A percentile compares a stretch with the other conserved stretches of the same genome.
phyloP scores from a whole-genome alignment of 306 rosid genomes.

The Albizia julibrissin region DNA sequence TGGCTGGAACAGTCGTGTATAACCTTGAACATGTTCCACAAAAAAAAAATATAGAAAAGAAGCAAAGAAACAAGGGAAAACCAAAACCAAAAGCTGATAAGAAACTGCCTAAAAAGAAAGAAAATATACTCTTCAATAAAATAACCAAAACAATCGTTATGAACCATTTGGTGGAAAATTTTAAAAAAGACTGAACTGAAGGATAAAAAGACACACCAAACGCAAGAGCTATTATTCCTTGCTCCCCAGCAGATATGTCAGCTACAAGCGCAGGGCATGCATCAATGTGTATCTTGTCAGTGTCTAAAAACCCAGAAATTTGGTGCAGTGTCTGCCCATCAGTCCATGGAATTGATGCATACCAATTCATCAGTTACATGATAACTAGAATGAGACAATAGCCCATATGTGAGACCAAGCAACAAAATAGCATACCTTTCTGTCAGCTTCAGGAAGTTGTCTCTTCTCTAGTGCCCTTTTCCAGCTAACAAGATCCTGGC shows the following conservation, averaged over 20 bases:
- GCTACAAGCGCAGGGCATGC: slow-evolving; percentile 98
- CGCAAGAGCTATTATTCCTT: slow-evolving; percentile 92
- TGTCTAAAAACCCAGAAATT: slow-evolving; percentile 89
- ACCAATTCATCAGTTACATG: slow-evolving; percentile 34
- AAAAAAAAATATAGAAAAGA: neutral
- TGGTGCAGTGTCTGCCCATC: slow-evolving; percentile 69
- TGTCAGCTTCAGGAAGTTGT: slow-evolving; percentile 89
- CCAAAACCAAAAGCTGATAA: slow-evolving; percentile 20
- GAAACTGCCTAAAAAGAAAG: neutral
- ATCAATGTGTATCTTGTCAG: slow-evolving; percentile 87
- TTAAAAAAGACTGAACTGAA: neutral
- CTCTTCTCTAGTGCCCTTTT: slow-evolving; percentile 91
- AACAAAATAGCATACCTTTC: slow-evolving; percentile 64
- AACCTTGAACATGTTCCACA: slow-evolving; percentile 57
- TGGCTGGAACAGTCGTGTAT: slow-evolving; percentile 90
- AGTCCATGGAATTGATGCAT: slow-evolving; percentile 34
- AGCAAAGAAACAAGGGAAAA: neutral
- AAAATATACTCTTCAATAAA: neutral
- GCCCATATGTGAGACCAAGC: slow-evolving; percentile 32
- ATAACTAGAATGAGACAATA: slow-evolving; percentile 30
- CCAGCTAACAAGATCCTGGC: slow-evolving; percentile 99
- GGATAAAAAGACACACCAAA: slow-evolving; percentile 63
- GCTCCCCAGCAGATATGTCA: slow-evolving; percentile 87
- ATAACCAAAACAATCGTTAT: neutral
- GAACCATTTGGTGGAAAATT: slow-evolving; percentile 5